Evolutionary conservation across 2,329 filamentous ascomycete species (phyloP), one percentile per base, ranked within the genome.

Genomic region (Aureobasidium sp.): DNA sequence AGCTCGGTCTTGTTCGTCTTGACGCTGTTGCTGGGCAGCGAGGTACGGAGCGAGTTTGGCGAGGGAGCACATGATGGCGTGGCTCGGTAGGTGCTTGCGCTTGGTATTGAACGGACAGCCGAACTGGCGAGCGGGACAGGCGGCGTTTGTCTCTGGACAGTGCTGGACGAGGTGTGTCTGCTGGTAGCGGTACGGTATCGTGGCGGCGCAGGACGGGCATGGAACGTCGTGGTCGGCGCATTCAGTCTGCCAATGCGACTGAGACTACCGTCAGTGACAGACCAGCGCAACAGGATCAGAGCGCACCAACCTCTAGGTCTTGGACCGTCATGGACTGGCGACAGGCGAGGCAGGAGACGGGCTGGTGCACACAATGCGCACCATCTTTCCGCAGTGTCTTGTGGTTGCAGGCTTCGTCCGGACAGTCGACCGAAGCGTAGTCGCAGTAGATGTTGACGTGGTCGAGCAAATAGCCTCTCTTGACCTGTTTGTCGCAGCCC

Each of bases 391-490:
- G 78, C 45, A 75, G 76, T n/a, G 81, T 77, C 51, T 75, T 74
- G 63, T 79, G 73, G 21, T 75, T 74, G 68, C 84, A 86, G 13
- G 73, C 71, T 33, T 71, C 65, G 21, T 73, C 73, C 1, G 79
- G 74, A 62, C 84, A 86, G 61, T 78, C 75, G 23, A 86, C 72
- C 38, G 77, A 70, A 54, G 78, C 76, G 66, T 81, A 81, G 11
- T 77, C 77, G 67, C 84, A 86, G 66, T 86, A 84, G 64, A 81
- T 80, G 67, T 81, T 78, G 54, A 84, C 78, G 67, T 86, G 84
- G 61, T 81, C 77, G 68, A 82, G 77, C 51, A 84, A 75, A 66
- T 83, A 79, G 43, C 79, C 80, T 50, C 84, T 75, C 57, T 83
- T 78, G 50, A 82, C 69, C 29, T 79, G 70, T 65, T 79, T 77